A percentile compares a stretch with the other conserved stretches of the same genome.
Conservation (phyloP, 2,329 filamentous ascomycete species). For the Apiospora hydei region DNA sequence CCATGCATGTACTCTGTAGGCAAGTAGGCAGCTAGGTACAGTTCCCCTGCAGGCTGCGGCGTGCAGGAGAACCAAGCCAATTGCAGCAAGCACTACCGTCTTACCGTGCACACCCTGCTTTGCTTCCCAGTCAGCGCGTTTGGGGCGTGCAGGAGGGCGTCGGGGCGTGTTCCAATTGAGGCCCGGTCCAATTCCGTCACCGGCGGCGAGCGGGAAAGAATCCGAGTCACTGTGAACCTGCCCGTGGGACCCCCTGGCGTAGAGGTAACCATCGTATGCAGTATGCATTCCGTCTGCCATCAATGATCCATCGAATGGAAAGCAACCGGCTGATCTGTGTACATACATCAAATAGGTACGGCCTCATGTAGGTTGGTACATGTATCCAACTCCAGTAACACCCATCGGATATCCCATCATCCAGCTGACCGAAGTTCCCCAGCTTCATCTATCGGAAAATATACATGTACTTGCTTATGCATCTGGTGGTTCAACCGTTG, state of each 20-base stretch:
- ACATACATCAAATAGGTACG: no score
- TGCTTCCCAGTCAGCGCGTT: slow-evolving; percentile 8
- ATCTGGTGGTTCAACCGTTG: not conserved
- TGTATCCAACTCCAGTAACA: not conserved
- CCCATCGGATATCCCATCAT: not conserved
- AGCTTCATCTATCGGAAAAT: not conserved
- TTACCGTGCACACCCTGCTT: slow-evolving; percentile 5
- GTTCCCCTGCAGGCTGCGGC: slow-evolving; percentile 13
- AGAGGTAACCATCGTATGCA: not conserved
- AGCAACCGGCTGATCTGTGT: not conserved
- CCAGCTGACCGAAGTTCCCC: not conserved
- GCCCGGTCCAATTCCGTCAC: slow-evolving; percentile 11
- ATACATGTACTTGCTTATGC: not conserved
- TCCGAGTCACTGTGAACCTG: slow-evolving; percentile 3
- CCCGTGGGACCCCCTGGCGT: slow-evolving; percentile 7
- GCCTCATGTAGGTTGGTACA: not conserved
- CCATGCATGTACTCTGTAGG: not conserved
- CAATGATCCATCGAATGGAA: not conserved
- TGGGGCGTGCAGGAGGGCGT: not conserved
- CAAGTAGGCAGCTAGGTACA: not conserved
- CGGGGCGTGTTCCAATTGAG: not conserved
- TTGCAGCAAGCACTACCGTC: not conserved
- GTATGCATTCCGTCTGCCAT: not conserved
- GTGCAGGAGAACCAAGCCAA: slow-evolving; percentile 1
- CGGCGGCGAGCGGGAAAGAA: slow-evolving; percentile 13